phyloP scores from a whole-genome alignment of 345 rosid species.

The Eucalyptus melliodora region DNA sequence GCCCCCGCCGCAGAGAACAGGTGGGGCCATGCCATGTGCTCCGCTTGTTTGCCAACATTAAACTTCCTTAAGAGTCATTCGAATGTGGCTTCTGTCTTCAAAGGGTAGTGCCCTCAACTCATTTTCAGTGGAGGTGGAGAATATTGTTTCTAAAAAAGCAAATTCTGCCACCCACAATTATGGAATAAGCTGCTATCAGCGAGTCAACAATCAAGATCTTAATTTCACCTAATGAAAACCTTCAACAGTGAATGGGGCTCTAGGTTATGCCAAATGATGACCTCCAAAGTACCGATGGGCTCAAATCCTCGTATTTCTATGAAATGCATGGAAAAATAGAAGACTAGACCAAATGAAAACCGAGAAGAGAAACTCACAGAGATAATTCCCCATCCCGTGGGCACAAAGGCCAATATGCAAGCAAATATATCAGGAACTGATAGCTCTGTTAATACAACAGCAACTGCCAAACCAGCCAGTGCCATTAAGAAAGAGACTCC shows the following conservation, averaged over 20 bases:
- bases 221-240: background rate
- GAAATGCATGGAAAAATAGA: background rate
- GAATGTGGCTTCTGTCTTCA: background rate
- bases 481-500: constrained; percentile 68
- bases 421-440: constrained; percentile 72
- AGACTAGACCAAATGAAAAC: background rate
- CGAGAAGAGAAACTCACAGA: constrained; percentile 35
- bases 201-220: background rate
- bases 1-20: background rate
- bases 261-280: background rate
- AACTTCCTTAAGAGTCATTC: background rate
- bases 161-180: background rate
- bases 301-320: background rate
- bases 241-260: background rate
- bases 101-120: background rate
- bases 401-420: constrained; percentile 66
- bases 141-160: background rate
- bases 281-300: background rate
- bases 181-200: background rate
- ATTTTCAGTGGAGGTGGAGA: background rate
- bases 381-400: constrained; percentile 96
- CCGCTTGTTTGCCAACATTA: background rate
- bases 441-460: constrained; percentile 28
- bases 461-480: constrained; percentile 59
- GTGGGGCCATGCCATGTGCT: background rate